A percentile compares a stretch with the other conserved stretches of the same genome.
Evolutionary conservation across 192 early-diverging fungal genomes (phyloP).

Genomic region (Umbelopsis sp.): DNA sequence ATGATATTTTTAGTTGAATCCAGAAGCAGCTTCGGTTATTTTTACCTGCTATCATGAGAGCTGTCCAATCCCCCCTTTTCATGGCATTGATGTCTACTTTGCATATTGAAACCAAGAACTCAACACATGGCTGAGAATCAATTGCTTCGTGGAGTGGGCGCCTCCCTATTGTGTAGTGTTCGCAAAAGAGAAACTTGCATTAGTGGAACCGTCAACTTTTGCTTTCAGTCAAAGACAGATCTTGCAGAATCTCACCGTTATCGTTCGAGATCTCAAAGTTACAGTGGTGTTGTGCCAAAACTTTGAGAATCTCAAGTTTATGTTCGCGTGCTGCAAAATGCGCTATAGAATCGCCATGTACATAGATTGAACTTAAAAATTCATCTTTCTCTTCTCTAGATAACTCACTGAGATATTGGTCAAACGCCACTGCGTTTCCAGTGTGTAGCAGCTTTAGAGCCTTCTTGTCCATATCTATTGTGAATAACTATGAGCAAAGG

Average conservation of each 20-base stretch:
- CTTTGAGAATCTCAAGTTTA: slow-evolving; percentile 13
- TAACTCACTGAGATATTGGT: not conserved
- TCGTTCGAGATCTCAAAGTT: slow-evolving; percentile 37
- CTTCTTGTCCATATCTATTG: slow-evolving; percentile 15
- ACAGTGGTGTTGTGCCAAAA: slow-evolving; percentile 29
- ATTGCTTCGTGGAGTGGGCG: slow-evolving; percentile 47
- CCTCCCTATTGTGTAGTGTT: slow-evolving; percentile 27
- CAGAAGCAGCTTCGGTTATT: not conserved
- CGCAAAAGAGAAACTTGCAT: not conserved
- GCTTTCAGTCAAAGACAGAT: not conserved
- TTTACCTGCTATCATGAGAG: slow-evolving; percentile 45
- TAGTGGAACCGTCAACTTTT: not conserved
- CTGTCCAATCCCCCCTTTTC: slow-evolving; percentile 51
- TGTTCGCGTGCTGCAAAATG: slow-evolving; percentile 48
- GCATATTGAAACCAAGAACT: slow-evolving; percentile 30
- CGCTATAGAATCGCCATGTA: slow-evolving; percentile 44
- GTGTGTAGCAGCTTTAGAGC: not conserved
- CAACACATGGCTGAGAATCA: slow-evolving; percentile 29
- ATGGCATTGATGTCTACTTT: slow-evolving; percentile 46
- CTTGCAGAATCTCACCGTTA: slow-evolving; percentile 30
- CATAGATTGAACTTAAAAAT: not conserved
- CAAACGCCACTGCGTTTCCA: not conserved
- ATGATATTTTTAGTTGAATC: no score
- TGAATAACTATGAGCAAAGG: not conserved
- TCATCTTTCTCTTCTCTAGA: slow-evolving; percentile 11